Evolutionary conservation across 1,284 basidiomycete species (phyloP).

Genomic region (Ustilago trichophora): DNA sequence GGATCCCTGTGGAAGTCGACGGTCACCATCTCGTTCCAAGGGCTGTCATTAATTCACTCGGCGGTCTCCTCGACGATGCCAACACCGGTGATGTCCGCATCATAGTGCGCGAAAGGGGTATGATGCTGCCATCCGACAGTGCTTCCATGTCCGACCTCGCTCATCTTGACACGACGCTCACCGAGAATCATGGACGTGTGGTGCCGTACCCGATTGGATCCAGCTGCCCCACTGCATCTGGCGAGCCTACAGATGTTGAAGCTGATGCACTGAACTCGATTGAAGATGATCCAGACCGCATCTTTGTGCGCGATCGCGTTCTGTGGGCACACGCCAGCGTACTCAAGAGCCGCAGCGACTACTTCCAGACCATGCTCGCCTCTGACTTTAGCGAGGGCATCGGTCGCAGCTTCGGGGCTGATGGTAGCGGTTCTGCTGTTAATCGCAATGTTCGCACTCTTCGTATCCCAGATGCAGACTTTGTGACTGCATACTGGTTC

Average conservation of each 20-base stretch:
- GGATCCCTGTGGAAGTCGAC: constrained; percentile 48
- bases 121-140: constrained; percentile 14
- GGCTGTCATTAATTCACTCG: constrained; percentile 47
- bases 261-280: constrained; percentile 11
- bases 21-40: constrained; percentile 50
- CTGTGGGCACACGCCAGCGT: constrained; percentile 78
- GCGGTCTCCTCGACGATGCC: constrained; percentile 56
- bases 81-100: constrained; percentile 62
- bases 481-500: constrained; percentile 82
- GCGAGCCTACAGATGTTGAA: constrained; percentile 9
- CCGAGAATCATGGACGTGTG: background rate
- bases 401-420: constrained; percentile 15
- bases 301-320: constrained; percentile 67
- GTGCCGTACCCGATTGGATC: constrained; percentile 38
- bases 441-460: constrained; percentile 69
- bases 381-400: constrained; percentile 71
- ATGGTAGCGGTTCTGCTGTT: background rate
- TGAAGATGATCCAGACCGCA: constrained; percentile 14
- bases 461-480: constrained; percentile 82
- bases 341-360: constrained; percentile 73
- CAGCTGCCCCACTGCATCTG: constrained; percentile 9
- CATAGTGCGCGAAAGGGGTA: constrained; percentile 58
- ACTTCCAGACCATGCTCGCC: constrained; percentile 80
- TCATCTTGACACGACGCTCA: background rate
- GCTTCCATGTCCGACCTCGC: constrained; percentile 15